These are phyloP conservation scores for Sapria himalayana DNA, from an alignment of 345 rosid genomes.

Conservation along the genomic window DNA sequence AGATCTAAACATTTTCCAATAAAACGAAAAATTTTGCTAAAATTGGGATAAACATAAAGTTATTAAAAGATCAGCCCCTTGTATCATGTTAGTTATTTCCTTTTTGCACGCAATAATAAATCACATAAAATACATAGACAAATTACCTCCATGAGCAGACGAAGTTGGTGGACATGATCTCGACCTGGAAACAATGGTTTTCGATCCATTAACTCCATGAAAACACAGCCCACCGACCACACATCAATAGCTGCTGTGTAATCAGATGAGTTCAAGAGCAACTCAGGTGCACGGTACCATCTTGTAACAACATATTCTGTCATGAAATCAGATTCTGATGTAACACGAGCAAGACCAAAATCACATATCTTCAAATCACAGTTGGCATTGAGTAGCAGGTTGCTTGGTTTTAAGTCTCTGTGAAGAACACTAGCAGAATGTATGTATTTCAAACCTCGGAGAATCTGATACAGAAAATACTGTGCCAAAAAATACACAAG, in stretches of 20 bases:
- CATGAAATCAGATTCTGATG: slow-evolving; percentile 84
- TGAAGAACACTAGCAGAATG: slow-evolving; percentile 91
- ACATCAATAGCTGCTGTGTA: slow-evolving; percentile 88
- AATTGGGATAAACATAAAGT: too few relatives aligned
- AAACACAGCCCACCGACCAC: slow-evolving; percentile 95
- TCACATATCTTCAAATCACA: slow-evolving; percentile 84
- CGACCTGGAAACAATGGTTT: slow-evolving; percentile 80
- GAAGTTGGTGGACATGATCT: slow-evolving; percentile 73
- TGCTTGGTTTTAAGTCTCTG: slow-evolving; percentile 87
- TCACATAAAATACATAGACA: slow-evolving; percentile 1
- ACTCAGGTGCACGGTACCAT: slow-evolving; percentile 97
- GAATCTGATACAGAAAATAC: slow-evolving; percentile 93
- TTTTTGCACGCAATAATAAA: too few relatives aligned
- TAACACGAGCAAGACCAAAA: slow-evolving; percentile 77
- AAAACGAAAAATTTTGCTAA: too few relatives aligned
- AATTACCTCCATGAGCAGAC: slow-evolving; percentile 64
- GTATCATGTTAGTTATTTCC: too few relatives aligned
- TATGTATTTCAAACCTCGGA: slow-evolving; percentile 82
- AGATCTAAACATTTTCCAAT: too few relatives aligned
- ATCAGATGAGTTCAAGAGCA: slow-evolving; percentile 51
- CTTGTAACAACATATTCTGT: slow-evolving; percentile 87
- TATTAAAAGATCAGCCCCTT: too few relatives aligned
- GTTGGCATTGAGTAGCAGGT: slow-evolving; percentile 48
- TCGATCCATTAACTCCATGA: slow-evolving; percentile 65
- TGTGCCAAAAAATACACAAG: too few relatives aligned